phyloP scores from a whole-genome alignment of 208 protist genomes.

The Crithidia bombi region DNA sequence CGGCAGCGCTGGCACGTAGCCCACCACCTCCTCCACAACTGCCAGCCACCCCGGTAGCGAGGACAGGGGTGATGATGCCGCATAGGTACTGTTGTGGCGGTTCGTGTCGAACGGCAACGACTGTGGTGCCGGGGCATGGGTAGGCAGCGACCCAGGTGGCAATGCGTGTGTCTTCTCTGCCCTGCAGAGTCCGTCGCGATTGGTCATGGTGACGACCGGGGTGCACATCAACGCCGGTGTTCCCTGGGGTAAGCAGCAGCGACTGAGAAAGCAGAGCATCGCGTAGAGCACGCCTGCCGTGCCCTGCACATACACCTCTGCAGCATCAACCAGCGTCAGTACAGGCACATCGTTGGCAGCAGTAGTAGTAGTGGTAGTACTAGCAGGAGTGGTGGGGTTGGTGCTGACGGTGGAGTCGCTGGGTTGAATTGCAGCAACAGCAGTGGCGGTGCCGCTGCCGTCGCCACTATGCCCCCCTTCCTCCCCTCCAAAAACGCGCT shows the following conservation, averaged over 20 bases:
- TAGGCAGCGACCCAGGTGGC: not conserved
- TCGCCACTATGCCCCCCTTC: no score
- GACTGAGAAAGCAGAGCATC: not conserved
- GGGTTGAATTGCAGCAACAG: no score
- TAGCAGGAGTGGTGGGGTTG: no score
- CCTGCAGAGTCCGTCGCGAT: not conserved
- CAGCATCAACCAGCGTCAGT: not conserved
- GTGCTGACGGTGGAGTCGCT: no score
- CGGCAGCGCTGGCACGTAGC: conserved; percentile 11
- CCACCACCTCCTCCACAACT: conserved; percentile 17
- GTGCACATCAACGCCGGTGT: not conserved
- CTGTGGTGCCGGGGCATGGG: no score
- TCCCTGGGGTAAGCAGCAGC: not conserved
- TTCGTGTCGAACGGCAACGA: no score
- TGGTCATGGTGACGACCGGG: not conserved
- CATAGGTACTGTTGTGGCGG: no score
- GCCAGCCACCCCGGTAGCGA: not conserved
- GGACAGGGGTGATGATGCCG: not conserved
- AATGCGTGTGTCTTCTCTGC: not conserved
- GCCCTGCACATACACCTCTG: conserved; percentile 7
- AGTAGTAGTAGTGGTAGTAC: no score
- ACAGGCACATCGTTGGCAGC: not conserved
- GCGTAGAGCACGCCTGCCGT: not conserved
- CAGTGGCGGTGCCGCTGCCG: no score
- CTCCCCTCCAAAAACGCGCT: conserved; percentile 9